Percentiles rank a stretch among this genome's conserved stretches.
These are phyloP conservation scores for Ceratocystis papillata DNA, from an alignment of 2,329 filamentous ascomycete species.

Conservation along the genomic window DNA sequence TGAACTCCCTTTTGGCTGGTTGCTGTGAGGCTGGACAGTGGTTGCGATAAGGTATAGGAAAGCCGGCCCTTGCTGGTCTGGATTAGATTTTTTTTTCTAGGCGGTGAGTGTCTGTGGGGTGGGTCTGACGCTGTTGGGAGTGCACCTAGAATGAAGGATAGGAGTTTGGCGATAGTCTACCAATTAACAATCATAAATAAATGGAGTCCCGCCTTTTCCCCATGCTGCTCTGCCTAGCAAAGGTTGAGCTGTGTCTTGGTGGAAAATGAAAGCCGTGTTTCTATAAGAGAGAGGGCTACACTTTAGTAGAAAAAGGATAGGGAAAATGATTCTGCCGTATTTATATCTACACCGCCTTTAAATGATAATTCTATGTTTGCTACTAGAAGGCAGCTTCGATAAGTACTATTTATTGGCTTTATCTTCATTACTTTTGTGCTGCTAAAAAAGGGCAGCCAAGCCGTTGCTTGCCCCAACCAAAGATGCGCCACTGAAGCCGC, in stretches of 20 bases:
- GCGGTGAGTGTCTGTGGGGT: conserved; percentile 10
- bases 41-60: background rate
- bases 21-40: conserved; percentile 6
- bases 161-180: background rate
- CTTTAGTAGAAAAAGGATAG: background rate
- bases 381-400: too few relatives aligned
- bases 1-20: background rate
- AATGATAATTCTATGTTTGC: background rate
- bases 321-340: conserved; percentile 13
- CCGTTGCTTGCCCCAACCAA: background rate
- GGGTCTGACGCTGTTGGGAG: background rate
- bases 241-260: background rate
- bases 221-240: conserved; percentile 10
- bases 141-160: background rate
- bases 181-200: background rate
- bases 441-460: background rate
- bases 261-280: background rate
- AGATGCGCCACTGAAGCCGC: background rate
- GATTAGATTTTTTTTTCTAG: conserved; percentile 12
- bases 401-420: too few relatives aligned
- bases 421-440: too few relatives aligned
- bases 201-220: background rate
- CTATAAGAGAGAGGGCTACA: conserved; percentile 16
- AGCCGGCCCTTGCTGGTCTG: background rate
- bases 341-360: conserved; percentile 13